Conservation (phyloP, 2,329 filamentous ascomycete genomes). For the Phialophora expanda region DNA sequence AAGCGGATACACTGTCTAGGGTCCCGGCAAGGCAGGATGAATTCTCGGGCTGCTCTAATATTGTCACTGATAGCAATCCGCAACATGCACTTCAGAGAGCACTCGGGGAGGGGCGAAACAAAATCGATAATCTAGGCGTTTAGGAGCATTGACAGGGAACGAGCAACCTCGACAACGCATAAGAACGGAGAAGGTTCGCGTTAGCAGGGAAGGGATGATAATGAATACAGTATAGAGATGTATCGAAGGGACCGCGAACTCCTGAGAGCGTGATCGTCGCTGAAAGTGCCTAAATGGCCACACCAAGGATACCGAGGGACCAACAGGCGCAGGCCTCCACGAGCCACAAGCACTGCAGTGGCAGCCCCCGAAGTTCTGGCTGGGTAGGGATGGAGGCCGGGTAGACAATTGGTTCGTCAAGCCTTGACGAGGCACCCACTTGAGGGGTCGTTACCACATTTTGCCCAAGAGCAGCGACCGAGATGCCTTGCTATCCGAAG, state of each 20-base stretch:
- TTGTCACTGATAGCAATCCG: background rate
- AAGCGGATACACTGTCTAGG: constrained; percentile 8
- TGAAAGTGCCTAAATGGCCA: constrained; percentile 15
- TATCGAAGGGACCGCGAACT: constrained; percentile 6
- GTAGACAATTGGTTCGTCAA: background rate
- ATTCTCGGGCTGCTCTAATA: background rate
- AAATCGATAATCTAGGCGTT: background rate
- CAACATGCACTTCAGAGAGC: background rate
- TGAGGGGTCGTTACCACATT: background rate
- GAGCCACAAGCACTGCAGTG: constrained; percentile 15
- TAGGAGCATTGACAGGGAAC: constrained; percentile 9
- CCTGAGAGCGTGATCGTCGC: constrained; percentile 12
- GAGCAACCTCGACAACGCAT: background rate
- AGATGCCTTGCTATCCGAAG: background rate
- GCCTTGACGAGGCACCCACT: background rate
- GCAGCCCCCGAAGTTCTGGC: constrained; percentile 1
- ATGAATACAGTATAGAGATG: background rate
- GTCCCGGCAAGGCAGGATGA: constrained; percentile 4
- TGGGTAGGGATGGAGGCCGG: background rate
- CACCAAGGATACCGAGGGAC: constrained; percentile 7
- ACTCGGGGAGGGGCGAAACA: background rate
- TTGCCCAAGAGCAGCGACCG: background rate
- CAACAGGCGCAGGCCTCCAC: constrained; percentile 11
- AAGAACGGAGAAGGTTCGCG: constrained; percentile 10
- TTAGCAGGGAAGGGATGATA: constrained; percentile 16